These are phyloP conservation scores for Nannizzia gypsea DNA, from an alignment of 2,329 filamentous ascomycete genomes.

Conservation along the genomic window DNA sequence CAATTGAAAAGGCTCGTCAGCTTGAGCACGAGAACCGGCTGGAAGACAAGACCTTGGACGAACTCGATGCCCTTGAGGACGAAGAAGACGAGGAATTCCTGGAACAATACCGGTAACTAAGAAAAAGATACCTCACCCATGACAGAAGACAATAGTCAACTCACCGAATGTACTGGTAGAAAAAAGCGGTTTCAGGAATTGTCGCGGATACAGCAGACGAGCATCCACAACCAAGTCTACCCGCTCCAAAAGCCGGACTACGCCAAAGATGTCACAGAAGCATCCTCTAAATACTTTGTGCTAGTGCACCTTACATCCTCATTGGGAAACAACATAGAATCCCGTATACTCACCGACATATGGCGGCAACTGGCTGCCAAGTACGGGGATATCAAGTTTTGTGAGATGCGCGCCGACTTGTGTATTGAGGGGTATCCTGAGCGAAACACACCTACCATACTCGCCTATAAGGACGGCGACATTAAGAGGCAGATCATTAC, in stretches of 20 bases:
- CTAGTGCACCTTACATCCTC: conserved; percentile 74
- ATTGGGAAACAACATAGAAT: conserved; percentile 70
- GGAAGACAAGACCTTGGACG: conserved; percentile 88
- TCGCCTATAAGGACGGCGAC: conserved; percentile 86
- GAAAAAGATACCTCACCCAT: not conserved
- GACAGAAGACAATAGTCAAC: not conserved
- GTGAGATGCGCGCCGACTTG: conserved; percentile 80
- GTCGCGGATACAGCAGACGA: conserved; percentile 59
- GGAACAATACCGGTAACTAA: conserved; percentile 57
- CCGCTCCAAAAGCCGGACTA: conserved; percentile 93
- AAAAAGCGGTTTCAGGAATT: conserved; percentile 81
- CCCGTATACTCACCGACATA: conserved; percentile 66
- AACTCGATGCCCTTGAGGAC: conserved; percentile 86
- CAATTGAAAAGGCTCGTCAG: conserved; percentile 67
- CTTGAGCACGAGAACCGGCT: conserved; percentile 84
- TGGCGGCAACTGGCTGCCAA: conserved; percentile 75
- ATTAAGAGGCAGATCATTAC: conserved; percentile 91
- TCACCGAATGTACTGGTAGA: conserved; percentile 21
- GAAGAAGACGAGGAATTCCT: conserved; percentile 90
- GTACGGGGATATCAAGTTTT: conserved; percentile 94
- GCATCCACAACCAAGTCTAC: conserved; percentile 80
- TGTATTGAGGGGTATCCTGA: conserved; percentile 97
- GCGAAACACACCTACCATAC: conserved; percentile 81
- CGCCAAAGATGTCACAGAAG: conserved; percentile 78
- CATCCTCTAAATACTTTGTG: conserved; percentile 55